Evolutionary conservation across 768 basidiomycete species (phyloP).

Genomic region (Boletus pseudo-olivaceus): DNA sequence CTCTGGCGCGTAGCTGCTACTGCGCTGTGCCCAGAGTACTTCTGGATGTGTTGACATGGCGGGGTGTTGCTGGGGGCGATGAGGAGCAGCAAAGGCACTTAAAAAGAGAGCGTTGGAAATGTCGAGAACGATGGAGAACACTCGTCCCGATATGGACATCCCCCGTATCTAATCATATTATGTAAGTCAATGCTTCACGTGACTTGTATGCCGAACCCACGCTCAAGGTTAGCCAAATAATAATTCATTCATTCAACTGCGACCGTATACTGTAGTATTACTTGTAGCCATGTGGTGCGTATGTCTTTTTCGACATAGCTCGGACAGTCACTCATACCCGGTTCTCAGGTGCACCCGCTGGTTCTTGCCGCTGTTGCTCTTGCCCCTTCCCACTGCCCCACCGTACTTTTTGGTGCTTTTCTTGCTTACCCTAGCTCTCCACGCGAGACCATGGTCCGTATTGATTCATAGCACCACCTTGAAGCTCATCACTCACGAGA

Average conservation of each 20-base stretch:
- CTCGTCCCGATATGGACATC: constrained; percentile 16
- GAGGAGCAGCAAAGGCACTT: constrained; percentile 3
- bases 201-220: not conserved
- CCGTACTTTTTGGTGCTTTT: constrained; percentile 79
- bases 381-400: constrained; percentile 76
- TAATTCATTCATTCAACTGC: too few species aligned
- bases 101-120: constrained; percentile 23
- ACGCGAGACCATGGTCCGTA: constrained; percentile 80
- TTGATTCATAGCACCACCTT: not conserved
- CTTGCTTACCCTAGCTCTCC: constrained; percentile 70
- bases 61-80: constrained; percentile 8
- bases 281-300: constrained; percentile 53
- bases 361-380: constrained; percentile 73
- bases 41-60: constrained; percentile 68
- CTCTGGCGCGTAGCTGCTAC: constrained; percentile 54
- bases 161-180: constrained; percentile 3
- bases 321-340: not conserved
- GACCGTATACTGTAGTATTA: not conserved
- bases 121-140: constrained; percentile 32
- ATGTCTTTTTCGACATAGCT: not conserved
- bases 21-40: constrained; percentile 93
- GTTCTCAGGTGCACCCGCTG: constrained; percentile 76
- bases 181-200: constrained; percentile 20
- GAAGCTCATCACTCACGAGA: constrained; percentile 5
- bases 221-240: too few species aligned